A percentile compares a stretch with the other conserved stretches of the same genome.
Conservation (phyloP, 495 filamentous ascomycete species). For the Xylaria scruposa region DNA sequence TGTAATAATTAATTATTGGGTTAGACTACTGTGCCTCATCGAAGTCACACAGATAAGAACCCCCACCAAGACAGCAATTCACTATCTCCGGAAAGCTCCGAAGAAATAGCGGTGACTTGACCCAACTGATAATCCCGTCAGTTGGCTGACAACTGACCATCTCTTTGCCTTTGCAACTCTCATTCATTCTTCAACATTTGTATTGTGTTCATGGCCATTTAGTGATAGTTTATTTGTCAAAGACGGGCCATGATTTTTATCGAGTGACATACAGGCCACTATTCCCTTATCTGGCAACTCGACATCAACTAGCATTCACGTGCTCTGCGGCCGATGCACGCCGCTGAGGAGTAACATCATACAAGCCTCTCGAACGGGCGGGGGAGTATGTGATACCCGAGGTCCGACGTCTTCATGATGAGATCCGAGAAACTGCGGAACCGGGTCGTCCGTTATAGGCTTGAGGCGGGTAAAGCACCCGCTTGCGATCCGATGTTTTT, state of each 20-base stretch:
- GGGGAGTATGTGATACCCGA: conserved; percentile 72
- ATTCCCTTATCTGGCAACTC: conserved; percentile 61
- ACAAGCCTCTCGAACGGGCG: conserved; percentile 56
- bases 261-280: conserved; percentile 35
- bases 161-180: neutral
- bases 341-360: conserved; percentile 68
- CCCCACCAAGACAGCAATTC: neutral
- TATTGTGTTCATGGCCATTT: too few species aligned
- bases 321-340: conserved; percentile 57
- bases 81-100: neutral
- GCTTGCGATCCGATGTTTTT: conserved; percentile 67
- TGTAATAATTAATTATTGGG: neutral
- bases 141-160: neutral
- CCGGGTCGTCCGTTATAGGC: conserved; percentile 51
- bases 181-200: neutral
- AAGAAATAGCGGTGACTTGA: neutral
- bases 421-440: conserved; percentile 46
- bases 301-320: conserved; percentile 59
- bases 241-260: too few species aligned
- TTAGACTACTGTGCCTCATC: too few species aligned
- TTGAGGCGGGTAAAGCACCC: conserved; percentile 66
- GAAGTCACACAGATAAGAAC: neutral
- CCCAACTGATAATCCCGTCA: neutral
- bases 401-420: conserved; percentile 55
- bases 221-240: too few species aligned